Conservation (phyloP, 805 yeast genomes). For the Sungouiella thailandica region DNA sequence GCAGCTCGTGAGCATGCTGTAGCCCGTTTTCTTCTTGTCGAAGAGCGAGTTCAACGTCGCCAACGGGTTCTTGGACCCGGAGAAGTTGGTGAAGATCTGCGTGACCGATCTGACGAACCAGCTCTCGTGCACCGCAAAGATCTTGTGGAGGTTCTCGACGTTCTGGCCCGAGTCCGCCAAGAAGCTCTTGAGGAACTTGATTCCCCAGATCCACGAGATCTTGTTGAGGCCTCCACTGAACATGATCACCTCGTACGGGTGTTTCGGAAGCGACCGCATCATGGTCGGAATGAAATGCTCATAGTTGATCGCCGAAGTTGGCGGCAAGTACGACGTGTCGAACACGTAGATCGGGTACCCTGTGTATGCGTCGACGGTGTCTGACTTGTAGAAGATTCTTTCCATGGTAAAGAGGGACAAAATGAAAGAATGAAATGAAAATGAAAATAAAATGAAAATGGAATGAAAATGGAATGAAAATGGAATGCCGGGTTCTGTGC, state of each 20-base stretch:
- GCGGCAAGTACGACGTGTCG: constrained; percentile 78
- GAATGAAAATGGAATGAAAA: neutral
- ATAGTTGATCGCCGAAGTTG: constrained; percentile 39
- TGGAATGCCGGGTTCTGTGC: too few relatives aligned
- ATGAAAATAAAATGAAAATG: neutral
- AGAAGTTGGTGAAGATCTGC: constrained; percentile 62
- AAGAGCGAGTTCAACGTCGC: constrained; percentile 22
- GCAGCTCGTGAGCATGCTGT: constrained; percentile 14
- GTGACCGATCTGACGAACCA: constrained; percentile 81
- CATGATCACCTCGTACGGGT: constrained; percentile 63
- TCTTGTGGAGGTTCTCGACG: constrained; percentile 45
- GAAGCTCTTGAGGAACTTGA: constrained; percentile 48
- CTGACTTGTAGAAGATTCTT: constrained; percentile 52
- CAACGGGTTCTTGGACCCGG: constrained; percentile 28
- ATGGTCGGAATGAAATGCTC: constrained; percentile 55
- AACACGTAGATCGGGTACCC: constrained; percentile 68
- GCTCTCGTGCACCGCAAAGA: constrained; percentile 83
- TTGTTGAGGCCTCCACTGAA: constrained; percentile 78
- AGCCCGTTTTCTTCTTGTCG: constrained; percentile 16
- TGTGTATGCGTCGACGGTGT: constrained; percentile 60
- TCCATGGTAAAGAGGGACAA: constrained; percentile 21
- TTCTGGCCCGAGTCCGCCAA: constrained; percentile 45
- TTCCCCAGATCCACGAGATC: constrained; percentile 67
- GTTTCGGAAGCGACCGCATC: constrained; percentile 52
- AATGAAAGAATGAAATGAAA: neutral